Evolutionary conservation across 2,329 filamentous ascomycete species (phyloP), one percentile per base, ranked within the genome.

Genomic region (Metarhizium robertsii): DNA sequence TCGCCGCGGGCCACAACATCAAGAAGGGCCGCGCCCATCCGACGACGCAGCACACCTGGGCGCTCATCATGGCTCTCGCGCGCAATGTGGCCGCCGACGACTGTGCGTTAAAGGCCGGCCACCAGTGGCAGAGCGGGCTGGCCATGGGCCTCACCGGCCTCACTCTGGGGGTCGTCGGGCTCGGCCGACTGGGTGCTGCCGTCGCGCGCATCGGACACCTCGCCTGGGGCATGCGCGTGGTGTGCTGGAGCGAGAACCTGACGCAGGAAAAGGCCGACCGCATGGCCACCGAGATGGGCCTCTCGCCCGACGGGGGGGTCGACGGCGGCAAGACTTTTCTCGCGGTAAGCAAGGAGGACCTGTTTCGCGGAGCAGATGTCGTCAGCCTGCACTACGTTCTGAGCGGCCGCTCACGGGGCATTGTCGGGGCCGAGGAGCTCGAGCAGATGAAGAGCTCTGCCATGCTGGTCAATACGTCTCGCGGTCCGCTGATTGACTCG

Each of bases 391-490:
- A 90, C 65, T 78, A 84, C 60, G 85, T 89, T 25, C 70, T 90
- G 30, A 83, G 80, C 30, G 78, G 83, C 34, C 74, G 86, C 29
- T 85, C 81, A 52, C 72, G 76, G 4, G 84, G 83, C 0, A 75
- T 87, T 6, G 75, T 90, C 1, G 77, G 78, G 0, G 62, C 61
- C 13, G 61, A 67, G 40, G 86, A 90, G 55, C 65, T 90, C 55
- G 73, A 57, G 1, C 68, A 71, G 54, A 85, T 90, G 84, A 88
- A 87, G 71, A 61, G 66, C 8, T 73, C 68, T 3, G 79, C 81
- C 0, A 67, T 91, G 11, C 71, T 92, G 32, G 74, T 92, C 53
- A 92, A 92, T 67, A 89, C 87, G 0, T 86, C 85, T 6, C 73
- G 88, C 1, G 87, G 86, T 0, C 83, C 85, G 1, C 67, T 92